Base-by-base conservation (phyloP, 208 protist genomes). In the Leishmania amazonensis region DNA sequence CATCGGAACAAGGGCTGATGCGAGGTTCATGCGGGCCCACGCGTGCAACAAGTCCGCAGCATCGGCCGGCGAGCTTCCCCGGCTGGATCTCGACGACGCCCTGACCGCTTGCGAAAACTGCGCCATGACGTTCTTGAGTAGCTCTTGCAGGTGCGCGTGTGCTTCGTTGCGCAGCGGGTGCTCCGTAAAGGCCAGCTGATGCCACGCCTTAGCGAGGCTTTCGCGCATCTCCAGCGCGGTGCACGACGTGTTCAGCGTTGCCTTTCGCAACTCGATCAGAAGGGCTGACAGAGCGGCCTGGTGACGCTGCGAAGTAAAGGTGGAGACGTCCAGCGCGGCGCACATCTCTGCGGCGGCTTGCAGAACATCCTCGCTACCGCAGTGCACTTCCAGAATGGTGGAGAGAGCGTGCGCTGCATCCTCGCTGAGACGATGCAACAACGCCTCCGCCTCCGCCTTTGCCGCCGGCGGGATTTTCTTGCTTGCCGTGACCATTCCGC, bases 181-280 rank as follows among this genome's bases (percentile, higher is more conserved):
- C 65, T 91, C 90, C 47, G 88, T 87, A 80, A 86, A 85, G 58
- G 83, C 83, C 45, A 98, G 79, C 2, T 89, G 81, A 75, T 91
- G 75, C 95, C 95, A 98, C 15, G 92, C 93, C n/a, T 83, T 75
- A 24, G 91, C 75, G 67, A 95, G 85, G n/a, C 58, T 84, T 38
- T 87, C 72, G 9, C 86, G 76, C 28, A 77, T 81, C 40, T 89
- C 88, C n/a, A 81, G 35, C 0, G 79, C 28, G 31, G 73, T 54
- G 70, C 83, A 85, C 17, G 86, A 3, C 0, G 86, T 82, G 21
- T 82, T 86, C 67, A 89, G 21, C 31, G 85, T 93, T 9, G 84
- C 85, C 79, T 92, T 92, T 47, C 91, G 88, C 80, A 96, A 81
- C 82, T 93, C 87, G 8, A 88, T 60, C 13, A 97, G 75, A 9